phyloP scores from a whole-genome alignment of 2,329 filamentous ascomycete species.

The Cadophora luteo-olivacea region DNA sequence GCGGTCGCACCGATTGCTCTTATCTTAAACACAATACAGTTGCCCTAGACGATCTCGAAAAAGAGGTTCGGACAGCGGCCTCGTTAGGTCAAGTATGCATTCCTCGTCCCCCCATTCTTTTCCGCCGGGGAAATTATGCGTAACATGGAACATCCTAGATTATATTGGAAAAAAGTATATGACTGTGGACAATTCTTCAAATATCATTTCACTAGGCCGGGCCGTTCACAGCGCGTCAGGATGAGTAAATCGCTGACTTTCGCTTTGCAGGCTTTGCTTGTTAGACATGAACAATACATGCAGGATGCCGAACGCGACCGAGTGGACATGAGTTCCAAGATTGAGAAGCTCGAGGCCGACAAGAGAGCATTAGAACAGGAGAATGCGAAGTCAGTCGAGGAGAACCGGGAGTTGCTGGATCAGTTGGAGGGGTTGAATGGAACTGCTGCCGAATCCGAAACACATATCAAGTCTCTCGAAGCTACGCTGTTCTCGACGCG shows the following conservation, averaged over 20 bases:
- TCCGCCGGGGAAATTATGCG: slow-evolving; percentile 22
- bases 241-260: slow-evolving; percentile 67
- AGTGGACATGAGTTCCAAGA: slow-evolving; percentile 71
- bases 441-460: slow-evolving; percentile 80
- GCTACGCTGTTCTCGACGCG: slow-evolving; percentile 79
- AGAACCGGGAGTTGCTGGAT: slow-evolving; percentile 81
- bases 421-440: slow-evolving; percentile 86
- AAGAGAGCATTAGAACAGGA: slow-evolving; percentile 77
- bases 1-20: slow-evolving; percentile 79
- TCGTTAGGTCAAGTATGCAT: slow-evolving; percentile 87
- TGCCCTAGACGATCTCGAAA: slow-evolving; percentile 81
- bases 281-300: slow-evolving; percentile 94
- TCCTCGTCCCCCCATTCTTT: slow-evolving; percentile 36
- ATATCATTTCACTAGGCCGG: background rate
- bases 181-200: slow-evolving; percentile 15
- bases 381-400: slow-evolving; percentile 80
- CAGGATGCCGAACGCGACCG: slow-evolving; percentile 89
- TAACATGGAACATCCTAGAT: slow-evolving; percentile 12
- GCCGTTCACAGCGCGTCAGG: slow-evolving; percentile 11
- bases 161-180: slow-evolving; percentile 8
- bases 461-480: slow-evolving; percentile 78
- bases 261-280: slow-evolving; percentile 82
- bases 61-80: slow-evolving; percentile 85
- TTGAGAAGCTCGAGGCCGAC: slow-evolving; percentile 75
- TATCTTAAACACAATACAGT: slow-evolving; percentile 82